Base-by-base conservation (phyloP, 1,284 basidiomycete species). In the Paramarasmius palmivorus region DNA sequence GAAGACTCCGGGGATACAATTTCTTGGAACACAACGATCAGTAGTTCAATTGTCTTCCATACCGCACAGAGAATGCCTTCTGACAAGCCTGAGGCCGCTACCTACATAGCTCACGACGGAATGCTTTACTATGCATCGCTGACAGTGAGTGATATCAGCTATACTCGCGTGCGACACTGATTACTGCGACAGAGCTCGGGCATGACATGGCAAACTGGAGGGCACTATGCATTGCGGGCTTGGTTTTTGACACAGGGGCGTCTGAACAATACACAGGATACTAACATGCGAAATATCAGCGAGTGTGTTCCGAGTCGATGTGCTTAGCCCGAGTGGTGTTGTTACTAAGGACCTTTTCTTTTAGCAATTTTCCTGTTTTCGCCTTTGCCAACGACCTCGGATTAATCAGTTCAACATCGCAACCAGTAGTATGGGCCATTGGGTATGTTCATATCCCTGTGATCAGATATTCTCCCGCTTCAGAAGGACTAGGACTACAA, bases 381-480 rank as follows among this genome's bases (percentile, higher is more conserved):
- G 73, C 66, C 4, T 60, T 72, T 42, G 60, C 71, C 1, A 56
- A 68, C 6, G 63, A 72, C 45, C 58, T 64, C 4, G 67, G 68
- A 4, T 58, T 12, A 10, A 61, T 70, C 17, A 44, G 50, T 15
- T 50, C 41, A 6, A 63, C 61, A 5, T 49, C 57, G 4, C 50
- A 57, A 38, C 66, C 73, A 3, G 64, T 73, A 6, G 70, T 78
- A 4, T 73, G 69, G 59, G 67, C 70, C 1, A 56, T 81, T 20
- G 78, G 79, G 0, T 61, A 75, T 12, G 62, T 73, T 4, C 68
- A 77, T 14, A 70, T 74, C 54, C 75, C 76, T 0, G 62, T 67
- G 9, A 63, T 75, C 63, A 56, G 59, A 58, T 19, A n/a, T n/a
- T n/a, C n/a, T n/a, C n/a, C n/a, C n/a, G n/a, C n/a, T n/a, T n/a